Evolutionary conservation across 1,284 basidiomycete species (phyloP).

Genomic region (Ceratobasidium theobromae): DNA sequence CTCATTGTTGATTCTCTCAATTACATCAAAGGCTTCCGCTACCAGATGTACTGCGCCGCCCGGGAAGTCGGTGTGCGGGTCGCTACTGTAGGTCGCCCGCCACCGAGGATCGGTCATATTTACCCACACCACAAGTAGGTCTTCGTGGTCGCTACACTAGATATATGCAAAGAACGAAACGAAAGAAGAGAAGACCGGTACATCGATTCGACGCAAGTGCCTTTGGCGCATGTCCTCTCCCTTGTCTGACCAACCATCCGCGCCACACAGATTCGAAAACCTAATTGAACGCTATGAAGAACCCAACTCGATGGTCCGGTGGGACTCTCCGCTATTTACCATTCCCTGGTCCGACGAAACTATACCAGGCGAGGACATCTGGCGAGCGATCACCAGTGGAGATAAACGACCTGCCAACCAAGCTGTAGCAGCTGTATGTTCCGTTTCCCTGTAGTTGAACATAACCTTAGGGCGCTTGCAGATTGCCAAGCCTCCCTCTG

Average conservation of each 20-base stretch:
- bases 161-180: conserved; percentile 81
- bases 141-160: conserved; percentile 76
- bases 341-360: conserved; percentile 72
- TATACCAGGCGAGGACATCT: conserved; percentile 73
- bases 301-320: conserved; percentile 93
- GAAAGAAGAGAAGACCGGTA: conserved; percentile 56
- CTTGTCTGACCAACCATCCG: conserved; percentile 17
- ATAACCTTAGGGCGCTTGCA: conserved; percentile 42
- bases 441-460: not conserved
- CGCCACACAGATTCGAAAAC: conserved; percentile 72
- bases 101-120: not conserved
- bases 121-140: conserved; percentile 51
- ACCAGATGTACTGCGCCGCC: conserved; percentile 96
- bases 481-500: conserved; percentile 75
- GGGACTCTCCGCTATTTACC: conserved; percentile 94
- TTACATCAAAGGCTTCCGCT: conserved; percentile 97
- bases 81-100: conserved; percentile 70
- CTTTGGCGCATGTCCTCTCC: not conserved
- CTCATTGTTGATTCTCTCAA: conserved; percentile 90
- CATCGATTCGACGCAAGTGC: conserved; percentile 68
- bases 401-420: conserved; percentile 83
- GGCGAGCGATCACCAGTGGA: conserved; percentile 78
- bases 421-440: conserved; percentile 74
- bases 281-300: conserved; percentile 90
- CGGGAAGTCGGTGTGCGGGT: conserved; percentile 83